phyloP scores from a whole-genome alignment of 2,329 filamentous ascomycete species.

The Setomelanomma holmii region DNA sequence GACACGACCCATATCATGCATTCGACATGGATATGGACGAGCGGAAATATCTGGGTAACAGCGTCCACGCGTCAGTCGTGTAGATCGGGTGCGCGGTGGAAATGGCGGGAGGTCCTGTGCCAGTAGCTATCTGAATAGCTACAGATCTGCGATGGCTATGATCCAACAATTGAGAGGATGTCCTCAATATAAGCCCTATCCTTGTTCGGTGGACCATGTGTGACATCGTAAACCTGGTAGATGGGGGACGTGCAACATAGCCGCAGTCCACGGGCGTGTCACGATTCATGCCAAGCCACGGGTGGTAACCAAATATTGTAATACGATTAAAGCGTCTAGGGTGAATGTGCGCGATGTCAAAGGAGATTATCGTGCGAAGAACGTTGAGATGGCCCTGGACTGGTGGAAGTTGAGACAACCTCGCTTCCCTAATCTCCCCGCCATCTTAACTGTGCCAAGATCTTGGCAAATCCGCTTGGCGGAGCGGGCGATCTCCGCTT shows the following conservation, averaged over 20 bases:
- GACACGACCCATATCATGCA: background rate
- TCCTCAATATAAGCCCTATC: too few species aligned
- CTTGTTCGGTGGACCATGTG: too few species aligned
- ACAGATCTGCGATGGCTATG: too few species aligned
- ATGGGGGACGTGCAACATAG: too few species aligned
- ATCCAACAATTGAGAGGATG: too few species aligned
- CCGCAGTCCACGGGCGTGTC: too few species aligned
- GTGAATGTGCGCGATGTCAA: background rate
- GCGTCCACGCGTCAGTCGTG: background rate
- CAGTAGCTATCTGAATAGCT: too few species aligned
- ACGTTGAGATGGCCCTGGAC: background rate
- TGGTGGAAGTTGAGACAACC: background rate
- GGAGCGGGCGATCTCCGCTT: background rate
- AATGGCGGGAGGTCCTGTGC: too few species aligned
- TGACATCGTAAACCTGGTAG: too few species aligned
- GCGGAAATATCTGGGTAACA: background rate
- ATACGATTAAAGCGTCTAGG: background rate
- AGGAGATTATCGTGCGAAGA: background rate
- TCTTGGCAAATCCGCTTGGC: too few species aligned
- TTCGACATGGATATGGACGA: background rate
- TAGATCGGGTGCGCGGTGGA: background rate
- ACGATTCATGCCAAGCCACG: background rate
- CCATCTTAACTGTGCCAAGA: background rate
- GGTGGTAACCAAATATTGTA: background rate
- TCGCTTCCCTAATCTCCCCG: conserved; percentile 5